phyloP scores from a whole-genome alignment of 2,329 filamentous ascomycete species.

The Diaporthe capsici region DNA sequence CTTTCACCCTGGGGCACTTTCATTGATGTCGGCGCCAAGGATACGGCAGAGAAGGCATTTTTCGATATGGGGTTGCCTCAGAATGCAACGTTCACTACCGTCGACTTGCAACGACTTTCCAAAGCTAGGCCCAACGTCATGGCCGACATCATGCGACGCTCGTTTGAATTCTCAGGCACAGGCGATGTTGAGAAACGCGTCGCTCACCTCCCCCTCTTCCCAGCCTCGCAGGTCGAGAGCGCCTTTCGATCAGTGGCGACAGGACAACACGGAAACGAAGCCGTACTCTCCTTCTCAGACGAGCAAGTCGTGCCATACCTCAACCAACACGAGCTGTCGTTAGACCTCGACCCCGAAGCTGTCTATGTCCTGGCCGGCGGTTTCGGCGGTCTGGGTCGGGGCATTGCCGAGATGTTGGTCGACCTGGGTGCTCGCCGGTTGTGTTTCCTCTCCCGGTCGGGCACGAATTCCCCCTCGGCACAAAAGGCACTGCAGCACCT shows the following conservation, averaged over 20 bases:
- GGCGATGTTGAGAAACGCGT: background rate
- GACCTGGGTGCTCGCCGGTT: background rate
- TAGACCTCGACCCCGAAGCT: background rate
- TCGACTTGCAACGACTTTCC: background rate
- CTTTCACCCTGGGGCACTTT: slow-evolving; percentile 4
- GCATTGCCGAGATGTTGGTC: background rate
- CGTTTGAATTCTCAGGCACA: background rate
- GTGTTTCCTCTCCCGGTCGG: background rate
- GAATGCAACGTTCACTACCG: background rate
- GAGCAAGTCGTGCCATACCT: slow-evolving; percentile 1
- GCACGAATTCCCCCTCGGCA: background rate
- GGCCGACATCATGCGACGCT: background rate
- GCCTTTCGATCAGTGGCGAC: background rate
- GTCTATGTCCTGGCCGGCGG: background rate
- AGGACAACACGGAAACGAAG: background rate
- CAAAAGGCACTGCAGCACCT: background rate
- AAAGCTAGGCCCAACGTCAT: background rate
- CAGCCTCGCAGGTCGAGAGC: background rate
- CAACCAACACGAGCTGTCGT: background rate
- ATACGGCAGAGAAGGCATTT: background rate
- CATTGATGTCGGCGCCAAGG: background rate
- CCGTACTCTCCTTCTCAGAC: background rate
- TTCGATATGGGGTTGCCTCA: background rate
- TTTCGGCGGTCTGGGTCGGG: background rate
- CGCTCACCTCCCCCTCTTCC: background rate